Percentiles rank a stretch among this genome's conserved stretches.
Evolutionary conservation across 495 filamentous ascomycete genomes (phyloP).

Genomic region (Xylaria venustula): DNA sequence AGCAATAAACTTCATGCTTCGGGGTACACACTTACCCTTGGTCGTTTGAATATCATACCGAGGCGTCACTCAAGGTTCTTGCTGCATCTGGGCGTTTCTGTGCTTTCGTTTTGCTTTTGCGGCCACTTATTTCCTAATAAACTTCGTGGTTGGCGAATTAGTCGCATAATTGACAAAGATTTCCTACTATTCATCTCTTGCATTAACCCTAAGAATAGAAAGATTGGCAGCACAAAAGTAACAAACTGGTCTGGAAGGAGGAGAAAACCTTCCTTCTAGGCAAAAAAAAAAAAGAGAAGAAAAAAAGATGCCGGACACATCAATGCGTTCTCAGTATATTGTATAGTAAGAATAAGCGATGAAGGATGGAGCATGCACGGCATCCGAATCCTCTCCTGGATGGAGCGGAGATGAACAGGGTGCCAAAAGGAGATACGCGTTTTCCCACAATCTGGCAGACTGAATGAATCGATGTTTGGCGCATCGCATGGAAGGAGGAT

Average conservation of each 20-base stretch:
- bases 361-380: not conserved
- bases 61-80: slow-evolving; percentile 7
- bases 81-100: slow-evolving; percentile 14
- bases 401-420: not conserved
- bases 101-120: not conserved
- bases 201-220: slow-evolving; percentile 9
- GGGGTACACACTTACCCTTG: not conserved
- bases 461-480: slow-evolving; percentile 9
- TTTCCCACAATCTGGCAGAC: slow-evolving; percentile 9
- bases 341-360: slow-evolving; percentile 7
- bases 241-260: not conserved
- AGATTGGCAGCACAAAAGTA: slow-evolving; percentile 9
- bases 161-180: slow-evolving; percentile 6
- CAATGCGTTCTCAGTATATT: slow-evolving; percentile 1
- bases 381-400: slow-evolving; percentile 10
- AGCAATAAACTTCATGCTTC: slow-evolving; percentile 1
- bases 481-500: not conserved
- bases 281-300: not conserved
- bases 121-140: not conserved
- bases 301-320: not conserved
- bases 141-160: not conserved
- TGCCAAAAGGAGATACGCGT: not conserved
- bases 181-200: not conserved
- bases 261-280: not conserved
- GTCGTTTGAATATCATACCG: slow-evolving; percentile 17